phyloP scores from a whole-genome alignment of 805 yeast genomes.

The Candida chilensis region DNA sequence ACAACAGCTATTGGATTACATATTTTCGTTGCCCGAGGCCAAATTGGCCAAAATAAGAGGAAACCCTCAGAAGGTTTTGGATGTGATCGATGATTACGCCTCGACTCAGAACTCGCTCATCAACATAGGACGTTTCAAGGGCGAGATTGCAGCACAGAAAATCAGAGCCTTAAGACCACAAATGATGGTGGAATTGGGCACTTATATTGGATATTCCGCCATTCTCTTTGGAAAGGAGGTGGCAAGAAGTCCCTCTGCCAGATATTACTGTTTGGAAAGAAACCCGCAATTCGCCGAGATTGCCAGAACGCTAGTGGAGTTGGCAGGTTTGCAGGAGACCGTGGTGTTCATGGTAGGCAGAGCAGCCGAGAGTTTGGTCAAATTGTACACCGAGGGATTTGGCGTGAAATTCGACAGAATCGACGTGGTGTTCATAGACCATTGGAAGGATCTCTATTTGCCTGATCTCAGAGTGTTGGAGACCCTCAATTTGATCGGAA shows the following conservation, averaged over 20 bases:
- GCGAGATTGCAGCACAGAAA: conserved; percentile 13
- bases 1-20: conserved; percentile 12
- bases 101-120: conserved; percentile 10
- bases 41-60: conserved; percentile 13
- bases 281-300: conserved; percentile 18
- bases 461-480: conserved; percentile 29
- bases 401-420: conserved; percentile 10
- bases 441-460: conserved; percentile 21
- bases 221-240: conserved; percentile 19
- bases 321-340: conserved; percentile 20
- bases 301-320: conserved; percentile 15
- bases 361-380: conserved; percentile 16
- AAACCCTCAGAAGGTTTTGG: conserved; percentile 19
- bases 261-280: conserved; percentile 22
- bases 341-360: conserved; percentile 22
- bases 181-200: conserved; percentile 20
- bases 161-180: conserved; percentile 13
- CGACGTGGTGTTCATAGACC: conserved; percentile 27
- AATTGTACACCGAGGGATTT: conserved; percentile 9
- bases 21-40: conserved; percentile 12
- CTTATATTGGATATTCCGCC: conserved; percentile 26
- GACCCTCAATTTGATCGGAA: conserved; percentile 20
- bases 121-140: conserved; percentile 22
- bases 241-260: conserved; percentile 11
- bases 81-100: conserved; percentile 17